phyloP scores from a whole-genome alignment of 257 asterid species.

The Solanum appendiculatum region DNA sequence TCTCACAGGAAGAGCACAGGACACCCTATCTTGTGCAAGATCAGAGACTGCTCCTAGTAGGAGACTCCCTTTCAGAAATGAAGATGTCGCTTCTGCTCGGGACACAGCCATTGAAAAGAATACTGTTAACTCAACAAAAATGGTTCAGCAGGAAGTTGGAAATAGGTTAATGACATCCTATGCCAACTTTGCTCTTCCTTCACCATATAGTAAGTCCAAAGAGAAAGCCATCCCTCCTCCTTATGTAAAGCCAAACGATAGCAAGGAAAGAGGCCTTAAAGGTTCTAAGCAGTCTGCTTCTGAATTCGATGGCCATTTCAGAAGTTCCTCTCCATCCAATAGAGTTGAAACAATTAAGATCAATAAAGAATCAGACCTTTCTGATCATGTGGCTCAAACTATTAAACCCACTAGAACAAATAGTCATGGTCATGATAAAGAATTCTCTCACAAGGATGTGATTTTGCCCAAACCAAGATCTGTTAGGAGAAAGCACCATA shows the following conservation, averaged over 20 bases:
- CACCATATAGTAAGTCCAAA: constrained; percentile 65
- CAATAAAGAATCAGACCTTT: constrained; percentile 12
- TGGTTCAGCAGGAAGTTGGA: constrained; percentile 22
- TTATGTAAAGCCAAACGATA: constrained; percentile 48
- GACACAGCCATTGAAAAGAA: constrained; percentile 8
- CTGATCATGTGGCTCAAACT: constrained; percentile 11
- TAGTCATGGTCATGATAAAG: constrained; percentile 18
- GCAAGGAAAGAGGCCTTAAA: constrained; percentile 21
- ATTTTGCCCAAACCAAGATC: constrained; percentile 68
- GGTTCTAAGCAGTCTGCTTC: constrained; percentile 27
- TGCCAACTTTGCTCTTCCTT: constrained; percentile 38
- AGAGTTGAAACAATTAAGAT: constrained; percentile 9
- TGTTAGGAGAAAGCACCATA: constrained; percentile 56
- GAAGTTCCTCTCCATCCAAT: constrained; percentile 6
- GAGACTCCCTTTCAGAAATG: constrained; percentile 20
- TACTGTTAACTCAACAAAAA: constrained; percentile 11
- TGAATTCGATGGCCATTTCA: constrained; percentile 8
- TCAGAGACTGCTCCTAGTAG: constrained; percentile 16
- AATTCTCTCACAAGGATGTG: constrained; percentile 24
- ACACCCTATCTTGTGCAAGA: constrained; percentile 24
- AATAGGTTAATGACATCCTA: constrained; percentile 25
- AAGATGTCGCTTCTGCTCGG: constrained; percentile 13
- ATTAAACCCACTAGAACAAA: constrained; percentile 10
- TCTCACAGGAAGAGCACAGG: constrained; percentile 14
- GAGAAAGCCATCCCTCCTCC: constrained; percentile 48